phyloP scores from a whole-genome alignment of 306 rosid species.

The Oxytropis ochrocephala region DNA sequence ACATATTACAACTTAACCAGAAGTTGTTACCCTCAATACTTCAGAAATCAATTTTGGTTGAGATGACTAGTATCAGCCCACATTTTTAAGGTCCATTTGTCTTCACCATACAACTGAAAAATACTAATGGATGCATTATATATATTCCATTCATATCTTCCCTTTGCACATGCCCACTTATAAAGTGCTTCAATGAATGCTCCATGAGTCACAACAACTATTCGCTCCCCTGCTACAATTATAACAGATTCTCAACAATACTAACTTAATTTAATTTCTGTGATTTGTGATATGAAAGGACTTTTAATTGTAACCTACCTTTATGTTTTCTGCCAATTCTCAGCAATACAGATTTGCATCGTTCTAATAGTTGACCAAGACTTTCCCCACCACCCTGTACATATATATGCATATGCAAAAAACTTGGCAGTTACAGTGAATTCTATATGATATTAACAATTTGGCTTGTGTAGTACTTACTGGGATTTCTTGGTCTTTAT shows the following conservation, averaged over 20 bases:
- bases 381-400: slow-evolving; percentile 97
- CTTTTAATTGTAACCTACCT: slow-evolving; percentile 32
- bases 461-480: slow-evolving; percentile 32
- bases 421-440: background rate
- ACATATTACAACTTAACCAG: slow-evolving; percentile 34
- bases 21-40: slow-evolving; percentile 51
- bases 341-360: slow-evolving; percentile 64
- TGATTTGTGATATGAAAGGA: background rate
- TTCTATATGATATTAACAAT: background rate
- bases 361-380: slow-evolving; percentile 49
- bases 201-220: slow-evolving; percentile 66
- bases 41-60: slow-evolving; percentile 32
- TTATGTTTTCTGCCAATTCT: slow-evolving; percentile 61
- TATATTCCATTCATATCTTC: slow-evolving; percentile 36
- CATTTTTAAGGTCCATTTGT: slow-evolving; percentile 51
- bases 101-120: slow-evolving; percentile 52
- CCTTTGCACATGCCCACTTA: slow-evolving; percentile 42
- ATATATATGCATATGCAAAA: background rate
- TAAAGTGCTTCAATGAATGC: slow-evolving; percentile 59
- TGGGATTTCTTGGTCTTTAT: slow-evolving; percentile 52
- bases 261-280: background rate
- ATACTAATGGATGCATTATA: slow-evolving; percentile 58
- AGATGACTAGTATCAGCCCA: slow-evolving; percentile 78
- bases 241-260: too few relatives aligned
- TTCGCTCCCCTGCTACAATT: slow-evolving; percentile 50